A percentile compares a stretch with the other conserved stretches of the same genome.
Conservation (phyloP, 768 basidiomycete genomes). For the Agrocybe pediades region DNA sequence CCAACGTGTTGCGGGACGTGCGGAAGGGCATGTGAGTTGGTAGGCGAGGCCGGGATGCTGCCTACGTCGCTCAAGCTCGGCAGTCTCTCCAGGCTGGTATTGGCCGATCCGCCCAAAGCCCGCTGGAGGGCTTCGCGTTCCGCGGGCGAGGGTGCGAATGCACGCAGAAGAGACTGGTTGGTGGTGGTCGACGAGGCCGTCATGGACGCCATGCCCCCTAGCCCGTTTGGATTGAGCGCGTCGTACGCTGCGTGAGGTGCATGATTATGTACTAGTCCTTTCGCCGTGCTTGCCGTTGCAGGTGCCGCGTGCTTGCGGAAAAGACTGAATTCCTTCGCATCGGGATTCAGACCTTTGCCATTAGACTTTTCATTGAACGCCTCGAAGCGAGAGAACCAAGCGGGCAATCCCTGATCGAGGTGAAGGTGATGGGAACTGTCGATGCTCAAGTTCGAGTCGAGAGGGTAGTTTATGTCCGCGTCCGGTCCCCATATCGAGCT, state of each 20-base stretch:
- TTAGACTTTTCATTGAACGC: slow-evolving; percentile 38
- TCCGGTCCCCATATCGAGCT: slow-evolving; percentile 7
- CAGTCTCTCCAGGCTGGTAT: slow-evolving; percentile 75
- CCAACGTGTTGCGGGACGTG: slow-evolving; percentile 25
- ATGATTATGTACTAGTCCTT: slow-evolving; percentile 8
- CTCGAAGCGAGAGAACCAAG: slow-evolving; percentile 10
- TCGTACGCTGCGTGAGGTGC: slow-evolving; percentile 39
- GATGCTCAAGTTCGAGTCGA: not conserved
- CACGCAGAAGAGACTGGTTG: slow-evolving; percentile 61
- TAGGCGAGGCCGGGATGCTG: slow-evolving; percentile 70
- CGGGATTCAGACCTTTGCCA: slow-evolving; percentile 81
- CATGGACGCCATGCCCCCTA: slow-evolving; percentile 34
- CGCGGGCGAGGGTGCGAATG: slow-evolving; percentile 86
- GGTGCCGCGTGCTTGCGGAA: slow-evolving; percentile 29
- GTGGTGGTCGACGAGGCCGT: slow-evolving; percentile 45
- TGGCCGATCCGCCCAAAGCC: slow-evolving; percentile 72
- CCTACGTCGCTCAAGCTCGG: slow-evolving; percentile 79
- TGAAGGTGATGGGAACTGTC: slow-evolving; percentile 7
- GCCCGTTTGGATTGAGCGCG: slow-evolving; percentile 64
- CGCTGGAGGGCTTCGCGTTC: slow-evolving; percentile 86
- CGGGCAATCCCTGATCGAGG: slow-evolving; percentile 10
- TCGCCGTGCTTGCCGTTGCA: too few species aligned
- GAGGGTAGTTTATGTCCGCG: slow-evolving; percentile 3
- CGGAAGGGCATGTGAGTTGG: slow-evolving; percentile 45
- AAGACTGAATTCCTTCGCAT: slow-evolving; percentile 81